Conservation (phyloP, 805 yeast genomes). For the Schizosaccharomyces octosporus region DNA sequence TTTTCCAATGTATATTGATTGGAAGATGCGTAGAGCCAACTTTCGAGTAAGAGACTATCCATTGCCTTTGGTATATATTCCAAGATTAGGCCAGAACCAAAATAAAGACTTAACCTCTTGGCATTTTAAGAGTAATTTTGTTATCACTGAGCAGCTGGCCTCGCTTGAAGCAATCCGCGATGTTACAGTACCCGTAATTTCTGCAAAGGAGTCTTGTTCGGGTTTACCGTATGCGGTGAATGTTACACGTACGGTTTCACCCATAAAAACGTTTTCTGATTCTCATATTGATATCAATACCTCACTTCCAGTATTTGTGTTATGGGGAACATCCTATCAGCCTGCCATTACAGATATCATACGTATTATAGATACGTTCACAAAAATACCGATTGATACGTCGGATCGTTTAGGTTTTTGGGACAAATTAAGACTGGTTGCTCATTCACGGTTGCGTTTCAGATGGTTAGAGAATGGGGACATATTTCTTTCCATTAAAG, state of each 20-base stretch:
- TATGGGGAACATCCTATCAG: conserved; percentile 69
- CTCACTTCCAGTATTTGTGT: conserved; percentile 32
- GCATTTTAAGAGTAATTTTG: conserved; percentile 33
- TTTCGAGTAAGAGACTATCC: conserved; percentile 69
- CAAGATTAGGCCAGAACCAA: conserved; percentile 15
- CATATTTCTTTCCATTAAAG: conserved; percentile 24
- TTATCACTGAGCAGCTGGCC: conserved; percentile 42
- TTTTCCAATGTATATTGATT: conserved; percentile 36
- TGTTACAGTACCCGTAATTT: conserved; percentile 37
- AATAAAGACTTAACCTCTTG: conserved; percentile 10
- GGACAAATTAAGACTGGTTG: conserved; percentile 59
- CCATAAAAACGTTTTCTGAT: conserved; percentile 48
- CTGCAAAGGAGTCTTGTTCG: conserved; percentile 10
- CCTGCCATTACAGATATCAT: conserved; percentile 65
- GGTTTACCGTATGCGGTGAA: conserved; percentile 23
- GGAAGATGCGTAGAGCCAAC: conserved; percentile 35
- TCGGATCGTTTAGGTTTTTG: conserved; percentile 70
- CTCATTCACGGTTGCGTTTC: conserved; percentile 47
- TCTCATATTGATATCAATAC: conserved; percentile 32
- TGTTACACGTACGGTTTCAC: conserved; percentile 52
- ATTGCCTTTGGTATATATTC: conserved; percentile 53
- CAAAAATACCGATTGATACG: conserved; percentile 76
- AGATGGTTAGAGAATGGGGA: conserved; percentile 16
- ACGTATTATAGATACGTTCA: conserved; percentile 54
- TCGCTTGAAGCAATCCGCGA: conserved; percentile 31